These are phyloP conservation scores for Osmanthus fragrans DNA, from an alignment of 257 asterid species.

Conservation along the genomic window DNA sequence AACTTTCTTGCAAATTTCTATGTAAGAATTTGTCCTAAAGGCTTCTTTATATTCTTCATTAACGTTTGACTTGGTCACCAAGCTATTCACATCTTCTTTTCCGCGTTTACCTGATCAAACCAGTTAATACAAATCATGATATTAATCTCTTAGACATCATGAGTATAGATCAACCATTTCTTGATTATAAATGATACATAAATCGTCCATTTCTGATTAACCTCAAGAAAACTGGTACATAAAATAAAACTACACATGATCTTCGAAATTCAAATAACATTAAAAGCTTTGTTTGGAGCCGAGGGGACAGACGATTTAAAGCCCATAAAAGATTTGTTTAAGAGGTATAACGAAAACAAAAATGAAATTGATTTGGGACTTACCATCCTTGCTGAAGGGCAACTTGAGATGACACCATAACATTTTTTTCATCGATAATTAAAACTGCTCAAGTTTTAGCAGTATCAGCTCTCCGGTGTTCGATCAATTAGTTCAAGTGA, in stretches of 20 bases:
- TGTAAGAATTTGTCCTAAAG: conserved; percentile 72
- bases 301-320: neutral
- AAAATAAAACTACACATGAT: neutral
- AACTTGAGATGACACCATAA: conserved; percentile 30
- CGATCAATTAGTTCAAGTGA: neutral
- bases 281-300: neutral
- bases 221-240: neutral
- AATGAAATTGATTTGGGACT: conserved; percentile 13
- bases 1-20: conserved; percentile 52
- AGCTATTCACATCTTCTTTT: conserved; percentile 27
- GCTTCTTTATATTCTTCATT: conserved; percentile 64
- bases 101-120: conserved; percentile 37
- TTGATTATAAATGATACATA: too few species aligned
- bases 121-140: neutral
- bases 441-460: neutral
- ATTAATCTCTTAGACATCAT: neutral
- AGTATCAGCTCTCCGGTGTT: neutral
- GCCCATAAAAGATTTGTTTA: neutral
- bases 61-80: conserved; percentile 40
- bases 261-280: neutral
- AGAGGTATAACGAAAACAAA: neutral
- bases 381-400: conserved; percentile 37
- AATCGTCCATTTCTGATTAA: neutral
- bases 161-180: neutral
- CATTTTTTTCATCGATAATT: conserved; percentile 18